Evolutionary conservation across 2,329 filamentous ascomycete species (phyloP).

Genomic region (Xylariales sp.): DNA sequence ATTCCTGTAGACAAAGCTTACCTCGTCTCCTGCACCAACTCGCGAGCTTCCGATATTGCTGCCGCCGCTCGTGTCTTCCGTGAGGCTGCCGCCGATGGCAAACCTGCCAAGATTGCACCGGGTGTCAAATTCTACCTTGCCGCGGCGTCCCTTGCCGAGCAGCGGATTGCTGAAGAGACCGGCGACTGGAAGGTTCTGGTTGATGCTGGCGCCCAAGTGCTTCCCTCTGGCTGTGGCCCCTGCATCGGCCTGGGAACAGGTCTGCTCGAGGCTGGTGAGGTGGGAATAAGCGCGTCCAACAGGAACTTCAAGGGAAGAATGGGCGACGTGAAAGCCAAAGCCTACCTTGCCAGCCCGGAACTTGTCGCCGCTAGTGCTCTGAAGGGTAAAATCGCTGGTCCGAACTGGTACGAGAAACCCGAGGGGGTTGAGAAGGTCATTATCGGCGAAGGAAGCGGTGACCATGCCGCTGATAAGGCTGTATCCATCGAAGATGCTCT

Average conservation of each 20-base stretch:
- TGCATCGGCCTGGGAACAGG: slow-evolving; percentile 82
- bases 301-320: slow-evolving; percentile 91
- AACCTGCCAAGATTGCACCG: slow-evolving; percentile 64
- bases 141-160: slow-evolving; percentile 76
- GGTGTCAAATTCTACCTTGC: slow-evolving; percentile 87
- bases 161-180: slow-evolving; percentile 68
- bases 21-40: slow-evolving; percentile 87
- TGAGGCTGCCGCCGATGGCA: slow-evolving; percentile 64
- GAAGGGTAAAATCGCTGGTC: slow-evolving; percentile 65
- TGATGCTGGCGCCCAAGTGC: slow-evolving; percentile 68
- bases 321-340: slow-evolving; percentile 74
- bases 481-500: slow-evolving; percentile 65
- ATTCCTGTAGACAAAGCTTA: slow-evolving; percentile 84
- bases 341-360: slow-evolving; percentile 85
- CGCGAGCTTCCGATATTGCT: slow-evolving; percentile 72
- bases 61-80: slow-evolving; percentile 82
- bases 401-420: slow-evolving; percentile 73
- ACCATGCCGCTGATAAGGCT: slow-evolving; percentile 59
- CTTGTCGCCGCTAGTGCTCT: slow-evolving; percentile 89
- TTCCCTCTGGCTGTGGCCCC: slow-evolving; percentile 73
- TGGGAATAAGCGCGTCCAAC: slow-evolving; percentile 80
- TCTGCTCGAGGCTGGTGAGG: slow-evolving; percentile 77
- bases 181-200: slow-evolving; percentile 84
- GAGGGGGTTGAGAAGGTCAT: slow-evolving; percentile 63
- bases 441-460: slow-evolving; percentile 67